These are phyloP conservation scores for Madurella fahalii DNA, from an alignment of 2,329 filamentous ascomycete genomes.

Conservation along the genomic window DNA sequence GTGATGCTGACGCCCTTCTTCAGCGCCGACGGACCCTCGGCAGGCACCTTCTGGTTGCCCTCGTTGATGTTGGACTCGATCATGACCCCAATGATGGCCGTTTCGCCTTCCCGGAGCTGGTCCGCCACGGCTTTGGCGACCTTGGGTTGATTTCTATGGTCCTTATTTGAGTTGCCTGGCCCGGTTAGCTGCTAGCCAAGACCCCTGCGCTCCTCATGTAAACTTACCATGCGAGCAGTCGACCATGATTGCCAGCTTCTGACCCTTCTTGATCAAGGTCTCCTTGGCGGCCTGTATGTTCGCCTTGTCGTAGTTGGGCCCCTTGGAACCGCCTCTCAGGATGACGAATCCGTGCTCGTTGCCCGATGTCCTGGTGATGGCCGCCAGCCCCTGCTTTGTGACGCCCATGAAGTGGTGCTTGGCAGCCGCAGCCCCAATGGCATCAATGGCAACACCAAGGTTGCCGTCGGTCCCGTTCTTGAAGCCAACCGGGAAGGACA, in stretches of 20 bases:
- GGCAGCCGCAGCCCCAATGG: slow-evolving; percentile 81
- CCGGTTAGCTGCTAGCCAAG: not conserved
- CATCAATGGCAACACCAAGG: slow-evolving; percentile 87
- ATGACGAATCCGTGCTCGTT: slow-evolving; percentile 99
- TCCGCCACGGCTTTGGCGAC: slow-evolving; percentile 78
- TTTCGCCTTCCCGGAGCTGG: slow-evolving; percentile 83
- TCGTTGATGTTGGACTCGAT: slow-evolving; percentile 98
- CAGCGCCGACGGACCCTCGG: slow-evolving; percentile 71
- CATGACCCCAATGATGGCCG: slow-evolving; percentile 92
- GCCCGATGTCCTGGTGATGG: slow-evolving; percentile 87
- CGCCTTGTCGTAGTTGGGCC: slow-evolving; percentile 88
- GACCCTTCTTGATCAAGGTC: slow-evolving; percentile 73
- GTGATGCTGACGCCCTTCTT: slow-evolving; percentile 93
- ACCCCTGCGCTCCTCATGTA: not conserved
- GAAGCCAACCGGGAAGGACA: slow-evolving; percentile 98
- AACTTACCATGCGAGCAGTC: slow-evolving; percentile 89
- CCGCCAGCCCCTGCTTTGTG: slow-evolving; percentile 93
- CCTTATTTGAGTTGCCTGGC: slow-evolving; percentile 88
- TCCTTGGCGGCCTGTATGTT: slow-evolving; percentile 77
- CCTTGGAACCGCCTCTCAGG: slow-evolving; percentile 82
- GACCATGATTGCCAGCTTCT: slow-evolving; percentile 90
- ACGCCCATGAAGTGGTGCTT: slow-evolving; percentile 98
- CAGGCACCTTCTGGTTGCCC: slow-evolving; percentile 79
- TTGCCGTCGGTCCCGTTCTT: slow-evolving; percentile 98
- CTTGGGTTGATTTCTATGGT: slow-evolving; percentile 95